Evolutionary conservation across 164 flowering plant genomes (phyloP), one percentile per base, ranked within the genome.

Genomic region (Kingdonia uniflora): DNA sequence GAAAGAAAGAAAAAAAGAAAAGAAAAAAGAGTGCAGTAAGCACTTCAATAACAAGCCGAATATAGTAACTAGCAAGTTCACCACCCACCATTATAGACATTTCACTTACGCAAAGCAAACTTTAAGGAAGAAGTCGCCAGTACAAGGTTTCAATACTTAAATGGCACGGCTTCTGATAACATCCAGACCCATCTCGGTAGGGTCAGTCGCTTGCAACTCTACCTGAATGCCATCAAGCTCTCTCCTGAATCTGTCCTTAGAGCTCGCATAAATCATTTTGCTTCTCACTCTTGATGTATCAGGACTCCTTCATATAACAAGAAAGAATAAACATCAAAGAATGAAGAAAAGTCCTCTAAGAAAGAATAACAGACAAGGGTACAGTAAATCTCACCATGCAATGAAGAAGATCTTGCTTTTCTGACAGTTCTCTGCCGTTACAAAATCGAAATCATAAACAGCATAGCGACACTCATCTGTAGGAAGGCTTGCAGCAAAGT

Each of bases 331-430:
- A 24, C 20, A 45, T 17, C 29, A 42, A 16, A 1, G 14, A 19
- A n/a, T 44, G 19, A 33, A 50, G 26, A 33, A 19, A 21, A 33
- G 6, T 8, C 35, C 4, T 29, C 4, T n/a, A n/a, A n/a, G n/a
- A n/a, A n/a, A n/a, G n/a, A 4, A 29, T 8, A 29, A 29, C 8
- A 49, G 7, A 19, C 14, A 24, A 17, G 2, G 1, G 29, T 8
- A 7, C 11, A 14, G 33, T 16, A 22, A 43, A 24, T 2, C 19
- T 41, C 74, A 81, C 87, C 84, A 79, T 14, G 84, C 87, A 59
- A 81, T 81, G 82, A 79, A 81, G 70, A 80, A 76, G 17, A 82
- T 82, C 62, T 76, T 76, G 80, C 88, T 82, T 49, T 80, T 82
- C 49, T 73, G 85, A 68, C 67, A 62, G 45, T 76, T 76, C 72